Conservation (phyloP, 164 flowering plant genomes). For the Santalum album region DNA sequence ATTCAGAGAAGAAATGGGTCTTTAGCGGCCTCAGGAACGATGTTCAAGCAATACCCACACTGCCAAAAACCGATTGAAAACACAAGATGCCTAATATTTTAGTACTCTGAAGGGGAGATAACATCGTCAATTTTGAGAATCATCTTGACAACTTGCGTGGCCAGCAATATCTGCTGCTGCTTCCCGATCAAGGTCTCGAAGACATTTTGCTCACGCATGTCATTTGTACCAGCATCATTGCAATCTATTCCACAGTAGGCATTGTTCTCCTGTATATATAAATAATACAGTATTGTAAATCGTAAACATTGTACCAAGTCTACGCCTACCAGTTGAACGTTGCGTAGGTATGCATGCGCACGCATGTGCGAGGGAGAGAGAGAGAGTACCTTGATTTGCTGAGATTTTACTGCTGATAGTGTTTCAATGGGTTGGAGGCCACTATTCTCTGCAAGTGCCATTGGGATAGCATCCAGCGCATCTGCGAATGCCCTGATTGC, state of each 20-base stretch:
- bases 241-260: constrained; percentile 81
- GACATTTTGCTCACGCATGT: constrained; percentile 92
- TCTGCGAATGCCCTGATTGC: constrained; percentile 95
- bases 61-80: too few species aligned
- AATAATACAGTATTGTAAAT: not conserved
- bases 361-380: not conserved
- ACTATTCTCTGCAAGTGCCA: constrained; percentile 99
- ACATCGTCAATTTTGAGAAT: constrained; percentile 93
- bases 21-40: too few species aligned
- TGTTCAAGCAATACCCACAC: too few species aligned
- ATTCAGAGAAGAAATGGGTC: too few species aligned
- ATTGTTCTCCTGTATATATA: constrained; percentile 73
- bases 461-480: constrained; percentile 90
- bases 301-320: too few species aligned
- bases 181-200: constrained; percentile 94
- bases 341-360: not conserved
- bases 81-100: too few species aligned
- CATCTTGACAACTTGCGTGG: constrained; percentile 99
- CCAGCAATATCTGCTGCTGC: constrained; percentile 87
- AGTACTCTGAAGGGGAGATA: constrained; percentile 68
- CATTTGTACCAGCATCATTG: constrained; percentile 94
- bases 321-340: too few species aligned
- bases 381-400: constrained; percentile 75
- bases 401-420: constrained; percentile 84
- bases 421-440: constrained; percentile 98